These are phyloP conservation scores for Penicillium crystallinum DNA, from an alignment of 495 filamentous ascomycete genomes.

Conservation along the genomic window DNA sequence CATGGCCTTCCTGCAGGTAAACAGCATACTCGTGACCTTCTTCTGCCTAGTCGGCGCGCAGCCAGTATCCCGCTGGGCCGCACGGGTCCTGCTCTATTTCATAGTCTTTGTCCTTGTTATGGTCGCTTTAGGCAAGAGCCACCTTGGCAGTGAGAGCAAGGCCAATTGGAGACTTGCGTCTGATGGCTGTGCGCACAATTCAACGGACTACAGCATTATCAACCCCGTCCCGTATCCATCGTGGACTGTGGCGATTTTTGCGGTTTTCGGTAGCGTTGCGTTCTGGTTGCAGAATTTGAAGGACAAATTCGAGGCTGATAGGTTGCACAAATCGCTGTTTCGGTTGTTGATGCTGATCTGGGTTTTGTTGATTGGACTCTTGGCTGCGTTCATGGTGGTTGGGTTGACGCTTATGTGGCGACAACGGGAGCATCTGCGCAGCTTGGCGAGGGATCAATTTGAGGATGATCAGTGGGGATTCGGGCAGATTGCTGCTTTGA, in stretches of 20 bases:
- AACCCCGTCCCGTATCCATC: background rate
- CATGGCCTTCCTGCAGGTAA: background rate
- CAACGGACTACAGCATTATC: background rate
- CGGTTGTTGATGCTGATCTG: background rate
- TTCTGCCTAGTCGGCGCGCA: background rate
- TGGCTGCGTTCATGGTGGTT: background rate
- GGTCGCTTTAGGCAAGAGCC: background rate
- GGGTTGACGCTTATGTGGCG: background rate
- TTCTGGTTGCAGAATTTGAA: background rate
- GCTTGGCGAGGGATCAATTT: background rate
- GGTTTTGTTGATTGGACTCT: slow-evolving; percentile 1
- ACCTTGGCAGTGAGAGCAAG: background rate
- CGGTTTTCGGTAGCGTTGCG: background rate
- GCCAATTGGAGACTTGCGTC: background rate
- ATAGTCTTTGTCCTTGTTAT: background rate
- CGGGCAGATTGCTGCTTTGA: background rate
- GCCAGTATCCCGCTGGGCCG: background rate
- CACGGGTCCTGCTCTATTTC: background rate
- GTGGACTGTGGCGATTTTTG: background rate
- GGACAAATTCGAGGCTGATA: background rate
- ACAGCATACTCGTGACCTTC: slow-evolving; percentile 1
- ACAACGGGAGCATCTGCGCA: background rate
- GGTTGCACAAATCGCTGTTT: background rate
- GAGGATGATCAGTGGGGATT: background rate
- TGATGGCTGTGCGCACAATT: background rate